phyloP scores from a whole-genome alignment of 257 asterid genomes.

The Linaria vulgaris region DNA sequence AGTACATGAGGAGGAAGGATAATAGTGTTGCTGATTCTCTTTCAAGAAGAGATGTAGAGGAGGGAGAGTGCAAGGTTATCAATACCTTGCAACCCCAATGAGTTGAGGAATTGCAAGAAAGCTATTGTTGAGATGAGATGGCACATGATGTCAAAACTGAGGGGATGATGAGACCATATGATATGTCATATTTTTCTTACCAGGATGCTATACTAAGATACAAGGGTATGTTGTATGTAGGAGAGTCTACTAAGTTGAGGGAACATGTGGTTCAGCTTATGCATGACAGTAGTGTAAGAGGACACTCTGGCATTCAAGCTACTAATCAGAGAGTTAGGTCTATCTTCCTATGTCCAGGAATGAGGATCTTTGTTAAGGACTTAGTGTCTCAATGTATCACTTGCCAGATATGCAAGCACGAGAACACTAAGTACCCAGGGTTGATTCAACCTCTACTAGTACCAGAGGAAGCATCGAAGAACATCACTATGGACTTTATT shows the following conservation, averaged over 20 bases:
- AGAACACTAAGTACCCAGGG: no score
- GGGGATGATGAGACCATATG: neutral
- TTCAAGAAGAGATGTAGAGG: neutral
- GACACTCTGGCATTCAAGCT: no score
- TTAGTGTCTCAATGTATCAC: neutral
- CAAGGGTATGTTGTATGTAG: neutral
- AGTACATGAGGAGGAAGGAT: neutral
- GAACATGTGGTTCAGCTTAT: neutral
- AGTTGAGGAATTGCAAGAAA: neutral
- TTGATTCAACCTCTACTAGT: no score
- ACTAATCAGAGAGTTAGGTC: no score
- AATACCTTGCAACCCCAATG: neutral
- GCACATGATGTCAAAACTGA: no score
- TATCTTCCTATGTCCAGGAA: no score
- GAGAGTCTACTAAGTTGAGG: no score
- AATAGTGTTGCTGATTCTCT: slow-evolving; percentile 8
- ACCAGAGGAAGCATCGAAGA: no score
- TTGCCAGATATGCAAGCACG: no score
- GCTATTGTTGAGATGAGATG: neutral
- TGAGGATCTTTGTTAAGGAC: neutral
- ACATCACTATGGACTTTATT: slow-evolving; percentile 5
- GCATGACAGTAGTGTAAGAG: no score
- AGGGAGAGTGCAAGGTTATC: neutral
- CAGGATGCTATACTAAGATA: neutral
- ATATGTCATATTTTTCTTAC: neutral